These are phyloP conservation scores for Phytophthora quininea DNA, from an alignment of 352 stramenopile species.

Conservation along the genomic window DNA sequence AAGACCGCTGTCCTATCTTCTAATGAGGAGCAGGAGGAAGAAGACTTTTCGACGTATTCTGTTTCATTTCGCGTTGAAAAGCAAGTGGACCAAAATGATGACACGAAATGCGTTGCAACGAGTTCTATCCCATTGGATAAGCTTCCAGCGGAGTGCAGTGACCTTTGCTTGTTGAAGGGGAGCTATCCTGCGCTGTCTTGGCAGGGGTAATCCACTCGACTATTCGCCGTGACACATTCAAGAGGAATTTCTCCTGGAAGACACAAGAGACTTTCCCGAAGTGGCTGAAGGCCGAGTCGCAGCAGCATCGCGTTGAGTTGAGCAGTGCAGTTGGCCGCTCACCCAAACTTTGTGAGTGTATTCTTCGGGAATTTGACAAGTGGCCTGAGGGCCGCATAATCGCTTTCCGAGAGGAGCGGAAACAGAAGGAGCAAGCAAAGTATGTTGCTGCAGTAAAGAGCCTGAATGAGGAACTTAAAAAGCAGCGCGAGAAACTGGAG, in stretches of 20 bases:
- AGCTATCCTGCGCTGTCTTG: conserved; percentile 35
- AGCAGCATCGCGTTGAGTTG: conserved; percentile 26
- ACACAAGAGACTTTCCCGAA: conserved; percentile 14
- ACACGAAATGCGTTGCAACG: conserved; percentile 26
- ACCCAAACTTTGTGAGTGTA: conserved; percentile 21
- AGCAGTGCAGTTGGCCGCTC: conserved; percentile 13
- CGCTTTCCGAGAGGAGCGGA: conserved; percentile 2
- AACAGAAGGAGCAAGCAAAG: conserved; percentile 20
- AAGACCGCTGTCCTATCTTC: conserved; percentile 11
- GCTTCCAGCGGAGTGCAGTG: conserved; percentile 11
- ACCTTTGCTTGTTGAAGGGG: conserved; percentile 41
- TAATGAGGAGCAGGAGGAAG: conserved; percentile 12
- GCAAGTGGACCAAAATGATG: conserved; percentile 59
- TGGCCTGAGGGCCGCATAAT: conserved; percentile 33
- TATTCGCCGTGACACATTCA: conserved; percentile 10
- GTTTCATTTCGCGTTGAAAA: conserved; percentile 53
- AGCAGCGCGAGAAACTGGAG: conserved; percentile 14
- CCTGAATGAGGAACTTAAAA: conserved; percentile 18
- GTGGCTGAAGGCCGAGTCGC: conserved; percentile 32
- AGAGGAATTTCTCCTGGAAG: conserved; percentile 5
- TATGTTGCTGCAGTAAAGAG: not conserved
- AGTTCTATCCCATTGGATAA: conserved; percentile 37
- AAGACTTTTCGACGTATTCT: conserved; percentile 35
- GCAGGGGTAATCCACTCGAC: conserved; percentile 16
- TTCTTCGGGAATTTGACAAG: conserved; percentile 39